A percentile compares a stretch with the other conserved stretches of the same genome.
Conservation (phyloP, 108 stramenopile species). For the Pseudonitzschia pungens region DNA sequence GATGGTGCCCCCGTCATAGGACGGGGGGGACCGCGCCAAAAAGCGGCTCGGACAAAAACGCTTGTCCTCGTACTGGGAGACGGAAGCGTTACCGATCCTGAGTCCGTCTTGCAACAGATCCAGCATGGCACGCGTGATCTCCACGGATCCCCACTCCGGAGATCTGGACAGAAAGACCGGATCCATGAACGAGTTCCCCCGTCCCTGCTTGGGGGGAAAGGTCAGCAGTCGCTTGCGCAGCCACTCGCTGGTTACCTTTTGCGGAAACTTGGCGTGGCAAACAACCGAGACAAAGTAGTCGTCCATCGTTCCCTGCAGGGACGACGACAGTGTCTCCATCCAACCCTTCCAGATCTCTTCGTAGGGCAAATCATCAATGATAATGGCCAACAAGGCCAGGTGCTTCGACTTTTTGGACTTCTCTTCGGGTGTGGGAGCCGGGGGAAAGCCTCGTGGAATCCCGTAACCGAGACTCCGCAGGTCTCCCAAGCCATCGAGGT, state of each 20-base stretch:
- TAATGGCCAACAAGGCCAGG: constrained; percentile 60
- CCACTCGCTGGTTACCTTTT: constrained; percentile 70
- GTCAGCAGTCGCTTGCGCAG: constrained; percentile 65
- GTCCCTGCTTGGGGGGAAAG: constrained; percentile 38
- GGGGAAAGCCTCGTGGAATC: constrained; percentile 34
- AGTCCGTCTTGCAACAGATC: constrained; percentile 74
- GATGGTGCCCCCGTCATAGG: constrained; percentile 17
- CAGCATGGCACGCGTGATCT: constrained; percentile 89
- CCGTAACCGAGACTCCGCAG: constrained; percentile 27
- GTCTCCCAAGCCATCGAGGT: constrained; percentile 25
- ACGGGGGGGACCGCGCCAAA: constrained; percentile 22
- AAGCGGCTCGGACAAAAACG: constrained; percentile 44
- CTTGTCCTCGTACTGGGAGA: constrained; percentile 22
- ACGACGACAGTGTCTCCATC: constrained; percentile 35
- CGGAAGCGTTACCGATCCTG: constrained; percentile 51
- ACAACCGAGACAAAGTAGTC: constrained; percentile 57
- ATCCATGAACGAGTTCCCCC: constrained; percentile 45
- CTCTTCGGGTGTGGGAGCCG: constrained; percentile 20
- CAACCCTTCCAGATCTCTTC: constrained; percentile 84
- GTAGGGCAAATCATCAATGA: constrained; percentile 81
- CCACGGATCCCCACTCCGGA: constrained; percentile 91
- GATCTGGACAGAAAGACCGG: constrained; percentile 56
- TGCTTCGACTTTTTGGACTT: constrained; percentile 45
- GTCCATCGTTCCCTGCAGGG: constrained; percentile 10
- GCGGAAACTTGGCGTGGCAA: constrained; percentile 83